Base-by-base conservation (phyloP, 768 basidiomycete species). In the Suillus subluteus region DNA sequence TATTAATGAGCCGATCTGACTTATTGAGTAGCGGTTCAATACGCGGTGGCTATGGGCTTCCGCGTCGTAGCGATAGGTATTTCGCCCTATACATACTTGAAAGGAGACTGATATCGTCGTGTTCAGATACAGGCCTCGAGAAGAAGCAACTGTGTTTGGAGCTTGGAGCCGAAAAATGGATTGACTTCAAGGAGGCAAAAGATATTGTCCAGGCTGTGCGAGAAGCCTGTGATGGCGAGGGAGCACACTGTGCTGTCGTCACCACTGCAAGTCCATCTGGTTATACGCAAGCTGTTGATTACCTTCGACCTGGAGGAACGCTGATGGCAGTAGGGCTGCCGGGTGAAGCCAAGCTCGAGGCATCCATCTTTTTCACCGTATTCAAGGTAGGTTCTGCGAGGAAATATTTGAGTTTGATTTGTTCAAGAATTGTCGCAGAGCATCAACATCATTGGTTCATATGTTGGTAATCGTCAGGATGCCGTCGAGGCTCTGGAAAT, bases 321-420 rank as follows among this genome's bases (percentile, higher is more conserved):
- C 81, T 95, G 63, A 91, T 95, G 83, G 89, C 85, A 21, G 91
- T 96, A 59, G 93, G 94, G 32, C 79, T 95, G 1, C 93, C 93
- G 2, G 82, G 76, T 1, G 81, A 86, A 38, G 88, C 88, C 1
- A 83, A 76, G 11, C 77, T 92, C 6, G 80, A 81, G 30, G 86
- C 88, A 0, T 85, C 86, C 35, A 89, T 91, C 69, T 92, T 91
- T 82, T 91, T 84, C 80, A 91, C 87, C 1, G 90, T 90, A 12
- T 79, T 82, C 73, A 90, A 90, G 80, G 84, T 83, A 59, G 8
- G 71, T 40, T 66, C 72, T 4, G 67, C 78, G 18, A 59, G 81
- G 48, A 74, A 83, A 61, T 4, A 66, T 63, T 40, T 64, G 58
- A 50, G 63, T 67, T 41, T 68, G 9, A n/a, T 48, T 68, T 15